Base-by-base conservation (phyloP, 1,139 yeast genomes). In the Magnusiomyces clavatus region DNA sequence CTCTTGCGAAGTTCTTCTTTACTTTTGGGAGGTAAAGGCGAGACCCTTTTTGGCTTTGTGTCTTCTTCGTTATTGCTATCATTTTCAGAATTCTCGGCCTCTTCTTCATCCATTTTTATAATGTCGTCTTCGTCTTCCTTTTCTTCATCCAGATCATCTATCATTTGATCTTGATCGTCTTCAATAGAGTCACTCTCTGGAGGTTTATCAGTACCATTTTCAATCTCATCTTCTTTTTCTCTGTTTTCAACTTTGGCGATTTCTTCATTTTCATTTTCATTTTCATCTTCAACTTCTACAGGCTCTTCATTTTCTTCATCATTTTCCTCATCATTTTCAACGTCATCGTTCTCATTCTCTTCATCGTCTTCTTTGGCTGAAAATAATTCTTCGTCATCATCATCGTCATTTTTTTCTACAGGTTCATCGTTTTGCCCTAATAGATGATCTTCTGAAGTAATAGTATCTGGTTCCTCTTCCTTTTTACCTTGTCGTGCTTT, bases 51-150 rank as follows among this genome's bases (percentile, higher is more conserved):
- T 42, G 38, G 31, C 31, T 45, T 35, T 38, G 49, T 39, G 16
- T 41, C 36, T 5, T 54, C 52, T 34, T 47, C 47, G 37, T 43
- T 19, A 31, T 38, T 44, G n/a, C 43, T 38, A 14, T 42, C 48
- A 6, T 48, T 17, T 3, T 45, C 51, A 11, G 37, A 46, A 0
- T 19, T 46, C 2, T 19, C 46, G 13, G 45, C 49, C 2, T 35
- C 46, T 31, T 37, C 47, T 16, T 20, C 37, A 4, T 38, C 47
- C n/a, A 68, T 69, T 31, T 58, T 63, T 14, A 68, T 67, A 41
- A 66, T 57, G 11, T 43, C 52, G 6, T 45, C 29, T 3, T 37
- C 60, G 13, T 55, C 48, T 24, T 54, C 50, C 29, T 52, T 43
- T 48, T 56, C 58, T 34, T 46, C 53, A 12, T 20, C 50, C 19